Conservation (phyloP, 1,139 yeast species). For the Nakaseomyces kungkrabaensis region DNA sequence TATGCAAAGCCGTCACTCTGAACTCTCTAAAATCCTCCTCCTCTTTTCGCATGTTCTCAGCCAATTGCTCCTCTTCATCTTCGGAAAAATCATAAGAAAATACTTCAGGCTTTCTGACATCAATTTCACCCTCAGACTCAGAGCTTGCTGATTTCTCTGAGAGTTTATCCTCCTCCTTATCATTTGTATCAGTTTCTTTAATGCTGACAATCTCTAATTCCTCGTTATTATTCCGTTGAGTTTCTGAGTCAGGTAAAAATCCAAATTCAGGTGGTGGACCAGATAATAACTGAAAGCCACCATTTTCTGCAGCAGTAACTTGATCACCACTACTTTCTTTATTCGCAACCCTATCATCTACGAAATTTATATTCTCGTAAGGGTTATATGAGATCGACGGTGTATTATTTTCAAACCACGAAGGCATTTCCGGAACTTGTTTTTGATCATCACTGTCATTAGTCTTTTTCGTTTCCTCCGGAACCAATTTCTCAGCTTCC, state of each 20-base stretch:
- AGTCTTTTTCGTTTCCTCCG: not conserved
- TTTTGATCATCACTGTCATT: not conserved
- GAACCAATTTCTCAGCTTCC: not conserved
- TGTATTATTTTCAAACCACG: constrained; percentile 15
- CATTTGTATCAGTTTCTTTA: not conserved
- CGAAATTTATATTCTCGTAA: constrained; percentile 13
- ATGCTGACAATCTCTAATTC: not conserved
- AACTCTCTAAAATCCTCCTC: constrained; percentile 63
- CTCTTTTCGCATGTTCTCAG: constrained; percentile 55
- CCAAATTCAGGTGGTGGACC: not conserved
- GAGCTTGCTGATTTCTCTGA: constrained; percentile 5
- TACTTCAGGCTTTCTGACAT: constrained; percentile 14
- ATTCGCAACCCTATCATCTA: constrained; percentile 11
- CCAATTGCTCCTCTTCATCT: constrained; percentile 61
- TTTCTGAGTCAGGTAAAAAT: constrained; percentile 1
- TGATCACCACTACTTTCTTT: not conserved
- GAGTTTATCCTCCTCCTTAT: constrained; percentile 1
- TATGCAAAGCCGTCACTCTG: constrained; percentile 34
- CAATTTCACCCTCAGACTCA: constrained; percentile 6
- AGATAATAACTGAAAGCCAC: not conserved
- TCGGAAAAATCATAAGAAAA: constrained; percentile 63
- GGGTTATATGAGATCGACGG: constrained; percentile 10
- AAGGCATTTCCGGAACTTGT: constrained; percentile 5
- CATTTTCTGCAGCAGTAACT: no score
- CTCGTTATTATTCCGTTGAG: not conserved